phyloP scores from a whole-genome alignment of 352 stramenopile genomes.

The Phytophthora europaea region DNA sequence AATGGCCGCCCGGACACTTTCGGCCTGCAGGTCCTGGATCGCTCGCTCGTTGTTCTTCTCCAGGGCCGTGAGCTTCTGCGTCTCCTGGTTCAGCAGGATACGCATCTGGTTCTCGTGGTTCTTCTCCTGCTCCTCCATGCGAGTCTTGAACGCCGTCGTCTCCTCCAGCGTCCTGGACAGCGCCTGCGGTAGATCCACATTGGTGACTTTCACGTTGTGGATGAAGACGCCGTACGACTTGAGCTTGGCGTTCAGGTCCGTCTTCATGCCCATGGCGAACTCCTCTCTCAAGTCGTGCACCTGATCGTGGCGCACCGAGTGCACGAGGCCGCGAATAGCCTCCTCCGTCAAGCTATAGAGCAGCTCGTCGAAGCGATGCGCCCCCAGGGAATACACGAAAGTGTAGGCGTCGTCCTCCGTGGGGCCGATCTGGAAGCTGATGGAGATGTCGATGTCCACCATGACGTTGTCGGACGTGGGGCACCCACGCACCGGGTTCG shows the following conservation, averaged over 20 bases:
- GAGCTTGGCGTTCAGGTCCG: constrained; percentile 83
- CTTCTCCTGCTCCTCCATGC: constrained; percentile 92
- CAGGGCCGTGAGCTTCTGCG: constrained; percentile 81
- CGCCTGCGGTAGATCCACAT: constrained; percentile 73
- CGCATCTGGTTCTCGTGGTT: constrained; percentile 90
- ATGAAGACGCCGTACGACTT: constrained; percentile 81
- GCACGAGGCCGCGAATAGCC: constrained; percentile 81
- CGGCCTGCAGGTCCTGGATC: constrained; percentile 78
- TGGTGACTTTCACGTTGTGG: constrained; percentile 91
- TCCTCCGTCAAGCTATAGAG: constrained; percentile 84
- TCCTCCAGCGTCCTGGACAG: constrained; percentile 81
- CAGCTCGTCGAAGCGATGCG: constrained; percentile 87
- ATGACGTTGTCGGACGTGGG: constrained; percentile 91
- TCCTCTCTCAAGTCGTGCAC: constrained; percentile 86
- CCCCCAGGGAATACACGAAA: constrained; percentile 89
- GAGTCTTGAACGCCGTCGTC: constrained; percentile 88
- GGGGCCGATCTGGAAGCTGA: constrained; percentile 89
- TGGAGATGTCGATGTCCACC: constrained; percentile 91
- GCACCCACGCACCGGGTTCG: constrained; percentile 74
- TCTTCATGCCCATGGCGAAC: constrained; percentile 88
- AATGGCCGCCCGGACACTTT: constrained; percentile 77
- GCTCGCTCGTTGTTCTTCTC: constrained; percentile 84
- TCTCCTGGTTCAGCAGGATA: constrained; percentile 87
- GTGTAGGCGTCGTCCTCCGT: constrained; percentile 79
- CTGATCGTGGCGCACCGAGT: constrained; percentile 86